These are phyloP conservation scores for Cicer cuneatum DNA, from an alignment of 306 rosid genomes.

Conservation along the genomic window DNA sequence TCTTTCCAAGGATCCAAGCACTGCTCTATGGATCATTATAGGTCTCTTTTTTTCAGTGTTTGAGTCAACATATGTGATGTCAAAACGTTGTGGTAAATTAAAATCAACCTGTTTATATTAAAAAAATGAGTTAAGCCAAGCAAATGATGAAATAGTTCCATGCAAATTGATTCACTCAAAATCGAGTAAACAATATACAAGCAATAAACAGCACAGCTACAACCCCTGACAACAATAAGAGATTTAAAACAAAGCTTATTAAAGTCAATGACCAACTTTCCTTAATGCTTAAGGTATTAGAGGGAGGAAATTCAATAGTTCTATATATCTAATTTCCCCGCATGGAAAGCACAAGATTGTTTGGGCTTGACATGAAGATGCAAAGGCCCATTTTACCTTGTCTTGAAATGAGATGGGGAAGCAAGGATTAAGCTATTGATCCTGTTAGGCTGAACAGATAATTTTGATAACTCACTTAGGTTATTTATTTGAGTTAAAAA, in stretches of 20 bases:
- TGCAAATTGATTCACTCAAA: slow-evolving; percentile 19
- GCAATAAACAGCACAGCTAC: background rate
- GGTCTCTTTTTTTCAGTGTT: slow-evolving; percentile 85
- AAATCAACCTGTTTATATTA: slow-evolving; percentile 80
- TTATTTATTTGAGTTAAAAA: background rate
- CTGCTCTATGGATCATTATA: slow-evolving; percentile 95
- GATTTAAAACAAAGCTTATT: slow-evolving; percentile 18
- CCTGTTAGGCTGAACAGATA: background rate
- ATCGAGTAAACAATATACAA: slow-evolving; percentile 20
- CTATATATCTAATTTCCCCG: background rate
- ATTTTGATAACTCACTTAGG: background rate
- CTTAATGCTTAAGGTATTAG: background rate
- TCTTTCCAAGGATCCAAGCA: slow-evolving; percentile 94
- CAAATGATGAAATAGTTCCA: slow-evolving; percentile 25
- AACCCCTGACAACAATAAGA: background rate
- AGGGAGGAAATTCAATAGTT: background rate
- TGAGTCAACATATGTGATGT: slow-evolving; percentile 87
- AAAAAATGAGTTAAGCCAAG: slow-evolving; percentile 2
- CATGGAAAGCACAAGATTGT: background rate
- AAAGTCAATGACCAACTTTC: background rate
- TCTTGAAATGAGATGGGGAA: background rate
- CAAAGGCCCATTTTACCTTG: background rate
- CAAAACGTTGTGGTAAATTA: slow-evolving; percentile 91
- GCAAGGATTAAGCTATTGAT: background rate
- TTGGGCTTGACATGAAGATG: background rate